Base-by-base conservation (phyloP, 257 asterid genomes). In the Solanum pinnatisectum region DNA sequence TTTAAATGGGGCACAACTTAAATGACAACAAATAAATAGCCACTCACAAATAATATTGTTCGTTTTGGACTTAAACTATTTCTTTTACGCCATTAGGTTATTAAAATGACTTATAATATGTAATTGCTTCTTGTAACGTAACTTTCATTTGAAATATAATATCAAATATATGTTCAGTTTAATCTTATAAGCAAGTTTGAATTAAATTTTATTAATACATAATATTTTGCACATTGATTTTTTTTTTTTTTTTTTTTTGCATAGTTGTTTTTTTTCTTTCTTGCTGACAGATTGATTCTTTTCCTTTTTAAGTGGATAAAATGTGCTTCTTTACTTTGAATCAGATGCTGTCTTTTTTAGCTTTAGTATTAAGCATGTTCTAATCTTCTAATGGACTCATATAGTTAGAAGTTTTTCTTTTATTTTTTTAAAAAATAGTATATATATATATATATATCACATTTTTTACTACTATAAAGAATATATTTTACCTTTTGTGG, bases 311-410 rank as follows among this genome's bases (percentile, higher is more conserved):
- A 46, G 42, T 81, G 85, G 85, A 81, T 4, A 81, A 79, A 44
- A 81, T 81, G 85, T 81, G 68, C 18, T 81, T 81, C 60, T 22
- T 81, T 73, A 73, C 82, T 36, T 81, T 46, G 85, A 46, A 81
- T 81, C 68, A 81, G 68, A 46, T 81, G 40, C 85, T 27, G 16
- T 27, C 25, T 46, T 9, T 40, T 27, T 44, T 44, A 8, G 23
- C 25, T 18, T 27, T 81, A 5, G 85, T 46, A 18, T 25, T 44
- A 81, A 1, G 4, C 65, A 78, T 42, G 39, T 78, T 42, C 39
- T 42, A 78, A 78, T 78, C 36, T 40, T 77, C 33, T 40, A 23
- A 79, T 79, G 7, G 65, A 15, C 37, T 37, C 32, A 9, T 23
- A 23, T 59, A 0, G 15, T 42, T 7, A 25, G 3, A 39, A 23